These are phyloP conservation scores for Rickenella mellea DNA, from an alignment of 768 basidiomycete genomes.

Conservation along the genomic window DNA sequence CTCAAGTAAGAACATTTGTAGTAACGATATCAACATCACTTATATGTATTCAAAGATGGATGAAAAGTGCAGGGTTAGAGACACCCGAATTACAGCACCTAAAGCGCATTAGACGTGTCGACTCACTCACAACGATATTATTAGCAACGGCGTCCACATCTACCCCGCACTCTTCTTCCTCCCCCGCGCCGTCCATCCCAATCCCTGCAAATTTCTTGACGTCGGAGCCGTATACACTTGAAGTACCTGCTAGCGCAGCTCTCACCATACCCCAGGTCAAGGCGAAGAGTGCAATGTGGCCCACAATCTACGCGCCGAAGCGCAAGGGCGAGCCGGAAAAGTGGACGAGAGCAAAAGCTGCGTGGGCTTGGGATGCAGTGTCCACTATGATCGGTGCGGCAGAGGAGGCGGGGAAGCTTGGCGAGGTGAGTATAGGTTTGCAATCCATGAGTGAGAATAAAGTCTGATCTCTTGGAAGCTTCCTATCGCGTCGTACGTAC, in stretches of 20 bases:
- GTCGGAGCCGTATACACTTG: conserved; percentile 40
- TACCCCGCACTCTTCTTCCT: conserved; percentile 36
- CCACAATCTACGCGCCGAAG: conserved; percentile 64
- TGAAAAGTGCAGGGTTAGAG: conserved; percentile 54
- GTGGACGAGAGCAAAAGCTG: conserved; percentile 57
- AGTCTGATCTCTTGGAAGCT: conserved; percentile 32
- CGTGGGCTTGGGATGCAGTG: conserved; percentile 74
- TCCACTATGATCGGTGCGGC: conserved; percentile 41
- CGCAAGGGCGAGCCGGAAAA: conserved; percentile 55
- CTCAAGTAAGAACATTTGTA: conserved; percentile 38
- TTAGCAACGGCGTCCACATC: conserved; percentile 27
- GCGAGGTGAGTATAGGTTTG: conserved; percentile 45
- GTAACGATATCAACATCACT: not conserved
- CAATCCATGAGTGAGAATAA: not conserved
- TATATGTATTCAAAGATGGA: conserved; percentile 42
- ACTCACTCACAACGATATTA: conserved; percentile 41
- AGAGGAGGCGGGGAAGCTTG: conserved; percentile 29
- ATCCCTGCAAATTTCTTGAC: conserved; percentile 43
- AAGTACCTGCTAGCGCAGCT: conserved; percentile 61
- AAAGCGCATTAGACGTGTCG: conserved; percentile 62
- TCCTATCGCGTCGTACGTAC: conserved; percentile 67
- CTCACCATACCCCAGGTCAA: conserved; percentile 54
- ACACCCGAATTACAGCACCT: conserved; percentile 58
- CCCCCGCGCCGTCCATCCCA: no score
- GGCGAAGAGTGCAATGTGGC: conserved; percentile 76